Evolutionary conservation across 306 rosid genomes (phyloP).

Genomic region (Gynostemma pentaphyllum): DNA sequence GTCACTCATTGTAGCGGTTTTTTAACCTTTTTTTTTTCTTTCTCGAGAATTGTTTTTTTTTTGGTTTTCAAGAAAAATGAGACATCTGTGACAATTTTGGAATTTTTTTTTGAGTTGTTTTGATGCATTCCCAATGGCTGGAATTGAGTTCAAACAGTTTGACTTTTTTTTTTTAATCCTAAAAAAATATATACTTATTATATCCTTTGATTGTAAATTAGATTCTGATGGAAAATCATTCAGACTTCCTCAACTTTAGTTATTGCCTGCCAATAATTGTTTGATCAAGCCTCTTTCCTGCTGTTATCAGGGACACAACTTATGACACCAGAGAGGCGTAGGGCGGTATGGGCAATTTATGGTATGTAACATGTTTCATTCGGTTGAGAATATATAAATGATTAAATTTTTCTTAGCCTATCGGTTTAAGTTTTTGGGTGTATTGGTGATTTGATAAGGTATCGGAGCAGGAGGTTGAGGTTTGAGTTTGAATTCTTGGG

Average conservation of each 20-base stretch:
- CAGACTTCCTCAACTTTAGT: background rate
- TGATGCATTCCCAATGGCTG: background rate
- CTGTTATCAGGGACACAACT: constrained; percentile 63
- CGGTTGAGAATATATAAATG: no score
- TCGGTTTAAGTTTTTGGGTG: no score
- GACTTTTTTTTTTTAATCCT: background rate
- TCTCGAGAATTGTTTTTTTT: background rate
- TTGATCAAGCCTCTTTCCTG: constrained; percentile 8
- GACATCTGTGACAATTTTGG: background rate
- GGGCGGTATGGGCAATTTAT: constrained; percentile 91
- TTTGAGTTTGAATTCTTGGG: no score
- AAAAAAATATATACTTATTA: background rate
- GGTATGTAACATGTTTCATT: no score
- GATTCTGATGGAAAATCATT: background rate
- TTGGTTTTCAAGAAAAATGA: background rate
- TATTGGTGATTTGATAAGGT: no score
- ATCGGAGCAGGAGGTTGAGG: no score
- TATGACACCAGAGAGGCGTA: constrained; percentile 79
- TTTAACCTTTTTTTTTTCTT: background rate
- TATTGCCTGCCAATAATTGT: background rate
- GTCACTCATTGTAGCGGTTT: background rate
- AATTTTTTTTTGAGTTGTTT: background rate
- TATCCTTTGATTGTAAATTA: background rate
- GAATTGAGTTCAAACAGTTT: background rate
- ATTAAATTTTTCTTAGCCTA: no score